Conservation (phyloP, 2,329 filamentous ascomycete genomes). For the Chrysoporthe cubensis region DNA sequence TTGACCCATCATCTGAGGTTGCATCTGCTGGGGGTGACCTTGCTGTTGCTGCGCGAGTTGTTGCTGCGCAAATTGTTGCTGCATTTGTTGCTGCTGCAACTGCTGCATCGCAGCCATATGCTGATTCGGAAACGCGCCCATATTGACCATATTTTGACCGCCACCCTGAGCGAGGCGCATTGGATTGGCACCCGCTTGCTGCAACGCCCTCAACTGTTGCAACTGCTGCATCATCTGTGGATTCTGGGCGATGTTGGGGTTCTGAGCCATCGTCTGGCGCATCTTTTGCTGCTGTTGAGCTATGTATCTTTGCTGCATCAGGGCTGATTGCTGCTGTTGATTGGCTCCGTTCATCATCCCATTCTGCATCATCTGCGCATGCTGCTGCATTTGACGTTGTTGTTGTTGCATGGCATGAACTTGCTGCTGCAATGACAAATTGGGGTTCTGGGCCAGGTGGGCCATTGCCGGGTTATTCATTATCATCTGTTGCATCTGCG, state of each 20-base stretch:
- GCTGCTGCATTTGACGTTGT: constrained; percentile 51
- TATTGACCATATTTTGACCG: constrained; percentile 36
- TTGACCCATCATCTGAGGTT: constrained; percentile 34
- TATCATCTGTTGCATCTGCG: constrained; percentile 59
- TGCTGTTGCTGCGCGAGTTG: constrained; percentile 39
- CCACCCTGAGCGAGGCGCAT: constrained; percentile 33
- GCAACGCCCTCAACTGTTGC: constrained; percentile 24
- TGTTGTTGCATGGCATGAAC: constrained; percentile 36
- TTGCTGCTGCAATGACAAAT: constrained; percentile 39
- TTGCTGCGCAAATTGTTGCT: constrained; percentile 42
- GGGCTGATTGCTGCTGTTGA: constrained; percentile 35
- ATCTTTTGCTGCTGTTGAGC: constrained; percentile 42
- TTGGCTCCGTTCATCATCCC: constrained; percentile 49
- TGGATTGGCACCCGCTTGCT: constrained; percentile 33
- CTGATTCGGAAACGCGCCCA: constrained; percentile 30
- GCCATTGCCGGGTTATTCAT: constrained; percentile 52
- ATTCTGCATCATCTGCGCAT: constrained; percentile 45
- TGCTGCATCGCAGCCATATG: constrained; percentile 36
- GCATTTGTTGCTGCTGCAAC: constrained; percentile 38
- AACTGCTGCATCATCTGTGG: constrained; percentile 42
- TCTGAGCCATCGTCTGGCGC: constrained; percentile 39
- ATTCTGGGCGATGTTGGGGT: constrained; percentile 31
- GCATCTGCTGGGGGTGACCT: constrained; percentile 36
- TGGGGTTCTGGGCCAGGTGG: constrained; percentile 45
- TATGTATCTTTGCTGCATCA: constrained; percentile 41